Evolutionary conservation across 768 basidiomycete genomes (phyloP).

Genomic region (Lactifluus volemus): DNA sequence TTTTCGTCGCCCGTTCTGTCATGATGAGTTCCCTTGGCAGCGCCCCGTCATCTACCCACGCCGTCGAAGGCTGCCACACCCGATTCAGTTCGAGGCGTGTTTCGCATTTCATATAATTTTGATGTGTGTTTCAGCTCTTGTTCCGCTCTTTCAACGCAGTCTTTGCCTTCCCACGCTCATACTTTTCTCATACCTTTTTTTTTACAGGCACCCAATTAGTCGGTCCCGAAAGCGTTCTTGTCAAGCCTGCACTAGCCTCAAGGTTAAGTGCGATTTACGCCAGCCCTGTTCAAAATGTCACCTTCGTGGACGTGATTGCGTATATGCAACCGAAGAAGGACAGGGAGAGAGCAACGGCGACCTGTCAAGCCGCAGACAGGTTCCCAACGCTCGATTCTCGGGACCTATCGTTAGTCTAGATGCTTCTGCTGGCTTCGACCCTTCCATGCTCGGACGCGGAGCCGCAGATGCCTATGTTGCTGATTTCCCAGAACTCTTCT

Average conservation of each 20-base stretch:
- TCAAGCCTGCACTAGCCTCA: constrained; percentile 65
- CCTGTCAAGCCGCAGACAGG: background rate
- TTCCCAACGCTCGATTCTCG: background rate
- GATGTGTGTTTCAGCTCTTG: background rate
- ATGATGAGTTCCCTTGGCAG: background rate
- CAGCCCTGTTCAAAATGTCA: constrained; percentile 61
- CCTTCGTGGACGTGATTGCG: constrained; percentile 52
- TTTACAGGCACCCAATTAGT: constrained; percentile 34
- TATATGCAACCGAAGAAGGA: constrained; percentile 31
- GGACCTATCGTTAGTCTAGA: constrained; percentile 13
- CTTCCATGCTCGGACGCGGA: constrained; percentile 3
- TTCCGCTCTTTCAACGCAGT: background rate
- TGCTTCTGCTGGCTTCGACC: constrained; percentile 18
- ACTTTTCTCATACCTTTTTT: background rate
- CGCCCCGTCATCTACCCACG: background rate
- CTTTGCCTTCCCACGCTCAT: background rate
- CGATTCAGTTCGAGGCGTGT: background rate
- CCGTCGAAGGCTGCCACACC: background rate
- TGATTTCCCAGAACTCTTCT: constrained; percentile 16
- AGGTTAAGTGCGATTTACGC: constrained; percentile 63
- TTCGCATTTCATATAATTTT: background rate
- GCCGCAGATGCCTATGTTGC: background rate
- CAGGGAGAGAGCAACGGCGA: background rate
- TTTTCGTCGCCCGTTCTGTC: background rate
- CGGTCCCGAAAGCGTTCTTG: constrained; percentile 62